Base-by-base conservation (phyloP, 768 basidiomycete species). In the Pleurotus sapidus region DNA sequence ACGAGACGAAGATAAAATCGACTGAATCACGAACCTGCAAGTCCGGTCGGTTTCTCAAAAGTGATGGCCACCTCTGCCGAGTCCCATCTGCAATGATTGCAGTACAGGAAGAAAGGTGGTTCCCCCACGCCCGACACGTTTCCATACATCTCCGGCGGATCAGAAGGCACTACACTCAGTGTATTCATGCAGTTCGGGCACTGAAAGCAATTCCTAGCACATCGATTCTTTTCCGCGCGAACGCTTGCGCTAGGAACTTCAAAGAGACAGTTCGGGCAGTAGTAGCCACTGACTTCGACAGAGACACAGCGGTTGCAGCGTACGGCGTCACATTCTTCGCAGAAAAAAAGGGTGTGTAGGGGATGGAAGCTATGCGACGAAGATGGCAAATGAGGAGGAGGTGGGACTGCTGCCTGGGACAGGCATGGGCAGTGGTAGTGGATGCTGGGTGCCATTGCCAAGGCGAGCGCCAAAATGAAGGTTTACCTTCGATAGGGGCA, bases 201-300 rank as follows among this genome's bases (percentile, higher is more conserved):
- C 73, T 90, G 84, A 74, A 98, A 98, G 77, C 97, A 99, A 66
- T 97, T 98, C 56, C 97, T 83, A 15, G 96, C 95, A 71, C 97
- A 99, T 83, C 97, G 98, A 68, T 97, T 98, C 81, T 95, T 96
- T 73, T 99, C 97, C 11, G 91, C 94, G 55, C 97, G 81, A n/a
- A 99, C 97, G 65, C 94, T 97, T 2, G 97, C 97, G 68, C 89
- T 94, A 0, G 97, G 96, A 9, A 99, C 97, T 69, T 99, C 97
- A 70, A 98, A 99, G 15, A 98, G 79, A 70, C 97, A 99, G 70
- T 96, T 95, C 30, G 97, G 97, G 69, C 97, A 99, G 71, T 93
- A 98, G 70, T 98, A 99, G 43, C 92, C 93, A 68, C 93, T 91
- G 68, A 98, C 91, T 83, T 99, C 97, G 45, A 93, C 78, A 6